Conservation (phyloP, 2,329 filamentous ascomycete genomes). For the Cytospora chrysosperma region DNA sequence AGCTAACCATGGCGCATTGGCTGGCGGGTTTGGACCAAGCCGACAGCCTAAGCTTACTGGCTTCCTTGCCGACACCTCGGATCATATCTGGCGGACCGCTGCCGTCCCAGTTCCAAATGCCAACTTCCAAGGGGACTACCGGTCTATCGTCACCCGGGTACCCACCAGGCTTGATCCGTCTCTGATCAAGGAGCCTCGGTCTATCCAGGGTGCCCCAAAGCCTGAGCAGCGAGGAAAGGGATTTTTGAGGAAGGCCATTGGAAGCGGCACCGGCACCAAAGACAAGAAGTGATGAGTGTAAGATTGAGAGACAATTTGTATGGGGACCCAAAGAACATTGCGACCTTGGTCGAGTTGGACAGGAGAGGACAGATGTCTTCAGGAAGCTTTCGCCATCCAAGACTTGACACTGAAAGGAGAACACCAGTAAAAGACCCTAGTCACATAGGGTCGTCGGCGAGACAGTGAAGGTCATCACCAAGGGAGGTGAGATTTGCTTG, state of each 20-base stretch:
- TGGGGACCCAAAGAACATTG: not conserved
- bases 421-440: not conserved
- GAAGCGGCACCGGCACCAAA: constrained; percentile 9
- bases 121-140: constrained; percentile 64
- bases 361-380: not conserved
- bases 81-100: constrained; percentile 76
- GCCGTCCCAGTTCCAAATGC: constrained; percentile 60
- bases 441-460: too few species aligned
- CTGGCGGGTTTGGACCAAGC: constrained; percentile 38
- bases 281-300: not conserved
- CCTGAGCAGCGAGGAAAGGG: constrained; percentile 53
- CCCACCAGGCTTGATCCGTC: constrained; percentile 82
- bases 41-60: constrained; percentile 45
- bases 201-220: constrained; percentile 82
- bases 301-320: not conserved
- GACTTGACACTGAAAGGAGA: not conserved
- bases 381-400: not conserved
- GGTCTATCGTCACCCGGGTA: constrained; percentile 59
- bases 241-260: constrained; percentile 56
- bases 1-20: constrained; percentile 52
- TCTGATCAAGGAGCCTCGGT: constrained; percentile 87
- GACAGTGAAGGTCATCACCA: not conserved
- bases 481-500: constrained; percentile 3
- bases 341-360: not conserved
- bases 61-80: constrained; percentile 70